A percentile compares a stretch with the other conserved stretches of the same genome.
Conservation (phyloP, 176 grass and related monocot genomes). For the Areca catechu region DNA sequence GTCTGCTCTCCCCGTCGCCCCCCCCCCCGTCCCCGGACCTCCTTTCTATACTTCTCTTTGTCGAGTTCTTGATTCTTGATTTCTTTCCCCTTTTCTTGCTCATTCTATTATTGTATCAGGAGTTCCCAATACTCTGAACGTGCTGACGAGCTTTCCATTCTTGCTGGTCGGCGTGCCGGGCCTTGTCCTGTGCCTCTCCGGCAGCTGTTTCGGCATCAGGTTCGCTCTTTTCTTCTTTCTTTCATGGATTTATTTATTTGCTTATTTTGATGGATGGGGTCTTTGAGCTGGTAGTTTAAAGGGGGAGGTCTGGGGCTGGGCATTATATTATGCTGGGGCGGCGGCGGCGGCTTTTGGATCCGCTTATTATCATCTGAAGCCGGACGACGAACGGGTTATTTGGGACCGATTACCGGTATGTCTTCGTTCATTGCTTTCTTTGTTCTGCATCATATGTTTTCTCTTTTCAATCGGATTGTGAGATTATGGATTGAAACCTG, state of each 20-base stretch:
- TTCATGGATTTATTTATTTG: background rate
- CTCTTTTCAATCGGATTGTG: too few relatives aligned
- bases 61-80: too few relatives aligned
- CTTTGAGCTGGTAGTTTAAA: constrained; percentile 48
- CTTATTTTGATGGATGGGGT: background rate
- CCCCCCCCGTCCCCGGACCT: background rate
- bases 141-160: constrained; percentile 73
- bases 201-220: constrained; percentile 75
- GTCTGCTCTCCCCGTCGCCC: background rate
- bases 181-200: too few relatives aligned
- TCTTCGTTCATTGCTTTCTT: background rate
- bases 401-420: constrained; percentile 99
- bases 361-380: constrained; percentile 98
- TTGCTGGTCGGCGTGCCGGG: constrained; percentile 66
- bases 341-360: constrained; percentile 82
- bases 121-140: constrained; percentile 94
- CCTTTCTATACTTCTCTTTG: constrained; percentile 2
- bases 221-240: constrained; percentile 7
- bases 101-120: constrained; percentile 18
- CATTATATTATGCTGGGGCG: constrained; percentile 68
- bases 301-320: constrained; percentile 78
- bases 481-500: too few relatives aligned
- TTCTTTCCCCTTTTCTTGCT: too few relatives aligned
- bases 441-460: too few relatives aligned
- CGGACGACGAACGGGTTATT: constrained; percentile 76